A percentile compares a stretch with the other conserved stretches of the same genome.
Conservation (phyloP, 106 monocot genomes). For the Acorus gramineus region DNA sequence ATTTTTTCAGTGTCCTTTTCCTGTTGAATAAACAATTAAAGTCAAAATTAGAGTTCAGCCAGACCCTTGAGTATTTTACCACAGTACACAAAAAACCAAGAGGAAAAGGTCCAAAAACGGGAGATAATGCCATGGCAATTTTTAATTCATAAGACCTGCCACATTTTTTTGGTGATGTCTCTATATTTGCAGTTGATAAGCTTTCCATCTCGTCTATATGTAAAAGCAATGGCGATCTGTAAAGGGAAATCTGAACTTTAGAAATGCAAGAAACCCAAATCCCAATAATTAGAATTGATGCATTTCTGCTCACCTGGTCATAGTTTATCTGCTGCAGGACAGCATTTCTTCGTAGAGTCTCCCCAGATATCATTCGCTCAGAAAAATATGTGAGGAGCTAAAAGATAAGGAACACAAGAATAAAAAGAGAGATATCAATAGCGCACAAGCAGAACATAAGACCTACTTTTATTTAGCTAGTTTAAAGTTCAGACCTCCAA, state of each 20-base stretch:
- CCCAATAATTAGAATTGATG: neutral
- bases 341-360: slow-evolving; percentile 55
- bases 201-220: slow-evolving; percentile 57
- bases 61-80: too few species aligned
- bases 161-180: slow-evolving; percentile 50
- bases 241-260: slow-evolving; percentile 3
- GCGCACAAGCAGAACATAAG: too few species aligned
- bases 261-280: neutral
- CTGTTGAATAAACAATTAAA: slow-evolving; percentile 31
- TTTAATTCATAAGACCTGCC: slow-evolving; percentile 41
- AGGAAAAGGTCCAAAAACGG: too few species aligned
- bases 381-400: slow-evolving; percentile 51
- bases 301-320: slow-evolving; percentile 21
- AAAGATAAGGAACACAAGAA: neutral
- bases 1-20: slow-evolving; percentile 67
- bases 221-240: slow-evolving; percentile 78
- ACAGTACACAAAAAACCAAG: too few species aligned
- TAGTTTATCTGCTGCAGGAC: slow-evolving; percentile 37
- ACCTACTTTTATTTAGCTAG: too few species aligned
- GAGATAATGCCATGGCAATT: too few species aligned
- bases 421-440: too few species aligned
- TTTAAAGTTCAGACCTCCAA: neutral
- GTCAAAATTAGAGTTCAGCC: neutral
- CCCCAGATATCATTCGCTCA: slow-evolving; percentile 42
- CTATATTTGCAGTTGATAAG: slow-evolving; percentile 87